phyloP scores from a whole-genome alignment of 257 asterid species.

The Buddleja alternifolia region DNA sequence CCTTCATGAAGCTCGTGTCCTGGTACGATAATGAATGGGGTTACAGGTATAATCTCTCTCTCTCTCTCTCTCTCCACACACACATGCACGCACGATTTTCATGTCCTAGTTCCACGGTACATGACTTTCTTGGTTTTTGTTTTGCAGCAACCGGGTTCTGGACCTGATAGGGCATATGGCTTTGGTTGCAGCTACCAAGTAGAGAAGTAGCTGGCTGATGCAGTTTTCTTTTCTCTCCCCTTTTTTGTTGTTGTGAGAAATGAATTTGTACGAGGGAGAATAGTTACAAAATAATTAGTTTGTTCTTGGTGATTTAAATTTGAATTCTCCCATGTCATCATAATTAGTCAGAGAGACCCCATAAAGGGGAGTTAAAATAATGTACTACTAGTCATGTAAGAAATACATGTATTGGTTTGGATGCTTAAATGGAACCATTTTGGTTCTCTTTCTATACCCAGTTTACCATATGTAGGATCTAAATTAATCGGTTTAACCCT shows the following conservation, averaged over 20 bases:
- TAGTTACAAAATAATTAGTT: not conserved
- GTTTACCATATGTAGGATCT: not conserved
- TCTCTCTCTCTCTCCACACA: not conserved
- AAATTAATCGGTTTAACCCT: not conserved
- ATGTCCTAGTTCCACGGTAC: not conserved
- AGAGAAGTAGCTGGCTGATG: conserved; percentile 16
- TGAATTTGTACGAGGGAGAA: not conserved
- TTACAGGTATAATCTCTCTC: conserved; percentile 45
- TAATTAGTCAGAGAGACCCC: not conserved
- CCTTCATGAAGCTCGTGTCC: conserved; percentile 90
- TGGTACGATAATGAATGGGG: conserved; percentile 87
- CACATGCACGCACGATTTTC: too few relatives aligned
- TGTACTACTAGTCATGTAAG: conserved; percentile 7
- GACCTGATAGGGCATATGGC: conserved; percentile 80
- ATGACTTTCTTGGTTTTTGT: not conserved
- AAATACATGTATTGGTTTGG: not conserved
- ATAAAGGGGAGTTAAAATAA: not conserved
- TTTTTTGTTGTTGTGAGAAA: not conserved
- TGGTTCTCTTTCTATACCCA: not conserved
- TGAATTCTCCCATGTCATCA: not conserved
- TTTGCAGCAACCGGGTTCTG: conserved; percentile 66
- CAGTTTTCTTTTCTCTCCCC: conserved; percentile 1
- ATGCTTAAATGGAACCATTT: not conserved
- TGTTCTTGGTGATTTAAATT: not conserved
- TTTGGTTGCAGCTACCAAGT: conserved; percentile 58